A percentile compares a stretch with the other conserved stretches of the same genome.
phyloP scores from a whole-genome alignment of 495 filamentous ascomycete genomes.

The Tuber borchii region DNA sequence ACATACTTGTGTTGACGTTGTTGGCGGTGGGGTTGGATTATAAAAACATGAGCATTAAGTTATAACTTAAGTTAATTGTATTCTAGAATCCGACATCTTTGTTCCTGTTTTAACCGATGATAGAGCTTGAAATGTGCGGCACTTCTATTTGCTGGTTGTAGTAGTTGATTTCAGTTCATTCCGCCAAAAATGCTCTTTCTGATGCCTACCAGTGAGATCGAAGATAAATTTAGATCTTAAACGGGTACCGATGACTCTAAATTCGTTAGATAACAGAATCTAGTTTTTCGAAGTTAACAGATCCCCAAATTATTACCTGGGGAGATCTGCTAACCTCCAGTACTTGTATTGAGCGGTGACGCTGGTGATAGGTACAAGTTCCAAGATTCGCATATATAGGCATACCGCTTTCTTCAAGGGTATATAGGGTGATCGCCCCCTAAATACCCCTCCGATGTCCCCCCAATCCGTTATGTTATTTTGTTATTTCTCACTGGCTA shows the following conservation, averaged over 20 bases:
- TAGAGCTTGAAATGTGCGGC: neutral
- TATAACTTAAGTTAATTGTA: conserved; percentile 45
- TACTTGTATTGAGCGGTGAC: neutral
- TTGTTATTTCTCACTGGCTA: neutral
- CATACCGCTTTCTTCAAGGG: neutral
- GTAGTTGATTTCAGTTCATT: neutral
- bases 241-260: neutral
- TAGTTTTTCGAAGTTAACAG: neutral
- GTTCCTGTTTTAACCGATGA: neutral
- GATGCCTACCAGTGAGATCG: neutral
- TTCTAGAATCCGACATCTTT: neutral
- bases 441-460: neutral
- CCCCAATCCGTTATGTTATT: neutral
- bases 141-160: neutral
- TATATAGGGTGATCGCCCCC: neutral
- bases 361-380: neutral
- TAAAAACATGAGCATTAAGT: conserved; percentile 67
- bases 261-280: neutral
- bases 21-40: conserved; percentile 66
- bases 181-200: neutral
- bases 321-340: neutral
- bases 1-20: conserved; percentile 59
- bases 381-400: neutral
- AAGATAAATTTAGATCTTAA: neutral
- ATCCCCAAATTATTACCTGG: neutral